phyloP scores from a whole-genome alignment of 257 asterid species.

The Linaria vulgaris region DNA sequence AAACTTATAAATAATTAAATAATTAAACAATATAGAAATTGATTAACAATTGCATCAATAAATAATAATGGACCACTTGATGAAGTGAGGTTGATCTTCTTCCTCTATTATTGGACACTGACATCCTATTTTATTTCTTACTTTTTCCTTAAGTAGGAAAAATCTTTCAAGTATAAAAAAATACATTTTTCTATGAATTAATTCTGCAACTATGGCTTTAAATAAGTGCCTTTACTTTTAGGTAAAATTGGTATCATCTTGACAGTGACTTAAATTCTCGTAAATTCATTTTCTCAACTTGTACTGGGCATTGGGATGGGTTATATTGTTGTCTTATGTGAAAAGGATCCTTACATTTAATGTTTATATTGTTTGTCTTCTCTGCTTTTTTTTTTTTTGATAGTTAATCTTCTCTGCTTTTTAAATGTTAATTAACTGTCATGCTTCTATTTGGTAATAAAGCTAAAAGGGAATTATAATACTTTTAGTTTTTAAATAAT shows the following conservation, averaged over 20 bases:
- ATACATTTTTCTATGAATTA: background rate
- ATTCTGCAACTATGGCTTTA: background rate
- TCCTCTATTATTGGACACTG: slow-evolving; percentile 27
- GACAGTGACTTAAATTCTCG: background rate
- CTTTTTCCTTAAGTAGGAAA: slow-evolving; percentile 38
- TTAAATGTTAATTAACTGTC: no score
- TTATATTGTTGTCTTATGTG: background rate
- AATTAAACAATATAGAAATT: background rate
- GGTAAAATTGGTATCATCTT: background rate
- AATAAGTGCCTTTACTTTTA: background rate
- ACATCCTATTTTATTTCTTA: slow-evolving; percentile 14
- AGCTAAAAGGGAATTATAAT: no score
- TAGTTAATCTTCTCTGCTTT: no score
- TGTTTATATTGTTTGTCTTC: background rate
- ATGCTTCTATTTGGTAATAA: no score
- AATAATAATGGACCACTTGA: slow-evolving; percentile 16
- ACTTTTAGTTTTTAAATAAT: no score
- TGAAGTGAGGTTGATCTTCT: slow-evolving; percentile 34
- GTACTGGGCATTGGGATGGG: background rate
- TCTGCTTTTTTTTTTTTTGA: no score
- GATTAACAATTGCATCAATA: background rate
- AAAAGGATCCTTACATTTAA: background rate
- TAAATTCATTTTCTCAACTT: slow-evolving; percentile 1
- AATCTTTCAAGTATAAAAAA: slow-evolving; percentile 16
- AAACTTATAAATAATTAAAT: background rate